A percentile compares a stretch with the other conserved stretches of the same genome.
Conservation (phyloP, 1,284 basidiomycete genomes). For the Inonotus obliquus region DNA sequence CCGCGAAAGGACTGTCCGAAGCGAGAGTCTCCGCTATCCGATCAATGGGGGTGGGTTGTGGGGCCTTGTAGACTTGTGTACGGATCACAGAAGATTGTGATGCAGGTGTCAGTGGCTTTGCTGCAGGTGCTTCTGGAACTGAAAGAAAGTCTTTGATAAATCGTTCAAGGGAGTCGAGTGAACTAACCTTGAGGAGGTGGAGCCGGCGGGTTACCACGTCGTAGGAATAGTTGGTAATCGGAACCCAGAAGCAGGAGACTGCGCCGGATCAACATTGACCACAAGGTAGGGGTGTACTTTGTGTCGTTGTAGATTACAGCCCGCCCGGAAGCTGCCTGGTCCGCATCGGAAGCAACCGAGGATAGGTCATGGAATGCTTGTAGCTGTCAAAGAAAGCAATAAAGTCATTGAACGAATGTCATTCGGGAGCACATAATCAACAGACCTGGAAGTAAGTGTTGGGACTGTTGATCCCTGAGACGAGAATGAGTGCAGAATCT, state of each 20-base stretch:
- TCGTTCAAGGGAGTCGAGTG: conserved; percentile 15
- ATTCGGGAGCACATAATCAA: not conserved
- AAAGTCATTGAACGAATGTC: not conserved
- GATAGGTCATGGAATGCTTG: conserved; percentile 31
- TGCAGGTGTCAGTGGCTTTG: conserved; percentile 25
- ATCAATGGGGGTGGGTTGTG: conserved; percentile 40
- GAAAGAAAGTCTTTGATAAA: not conserved
- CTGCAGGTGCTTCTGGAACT: conserved; percentile 17
- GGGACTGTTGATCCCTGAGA: conserved; percentile 20
- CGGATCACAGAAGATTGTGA: conserved; percentile 39
- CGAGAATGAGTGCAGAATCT: conserved; percentile 9
- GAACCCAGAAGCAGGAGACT: conserved; percentile 55
- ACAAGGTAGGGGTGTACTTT: conserved; percentile 59
- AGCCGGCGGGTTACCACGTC: conserved; percentile 40
- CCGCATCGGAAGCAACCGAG: conserved; percentile 29
- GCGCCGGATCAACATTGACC: conserved; percentile 56
- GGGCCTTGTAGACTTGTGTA: conserved; percentile 43
- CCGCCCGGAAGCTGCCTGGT: conserved; percentile 35
- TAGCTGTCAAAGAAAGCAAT: conserved; percentile 21
- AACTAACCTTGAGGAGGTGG: conserved; percentile 24
- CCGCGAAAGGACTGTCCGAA: conserved; percentile 50
- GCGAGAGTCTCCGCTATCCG: conserved; percentile 50
- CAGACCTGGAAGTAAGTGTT: conserved; percentile 30
- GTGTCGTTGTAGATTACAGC: conserved; percentile 65
- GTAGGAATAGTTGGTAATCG: conserved; percentile 58